These are phyloP conservation scores for Cinnamomum chago DNA, from an alignment of 164 flowering plant species.

Conservation along the genomic window DNA sequence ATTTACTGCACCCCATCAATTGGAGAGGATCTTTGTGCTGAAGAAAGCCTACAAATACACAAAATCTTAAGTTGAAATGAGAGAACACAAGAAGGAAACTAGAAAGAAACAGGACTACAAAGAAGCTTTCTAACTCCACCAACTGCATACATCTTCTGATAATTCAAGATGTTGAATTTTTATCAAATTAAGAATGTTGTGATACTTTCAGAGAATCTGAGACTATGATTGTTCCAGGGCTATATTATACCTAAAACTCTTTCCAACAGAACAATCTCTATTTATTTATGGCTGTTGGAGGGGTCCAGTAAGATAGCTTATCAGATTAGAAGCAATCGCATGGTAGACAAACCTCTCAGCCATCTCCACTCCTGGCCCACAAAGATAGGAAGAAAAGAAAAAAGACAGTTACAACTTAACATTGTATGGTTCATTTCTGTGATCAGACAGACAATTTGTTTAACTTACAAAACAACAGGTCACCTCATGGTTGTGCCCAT, in stretches of 20 bases:
- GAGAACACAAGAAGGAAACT: not conserved
- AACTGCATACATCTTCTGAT: slow-evolving; percentile 90
- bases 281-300: not conserved
- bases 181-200: too few species aligned
- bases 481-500: too few species aligned
- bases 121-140: slow-evolving; percentile 39
- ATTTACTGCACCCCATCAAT: slow-evolving; percentile 18
- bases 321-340: not conserved
- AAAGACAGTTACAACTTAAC: too few species aligned
- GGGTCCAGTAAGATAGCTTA: slow-evolving; percentile 6
- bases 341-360: slow-evolving; percentile 3
- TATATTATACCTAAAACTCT: too few species aligned
- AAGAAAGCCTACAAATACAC: slow-evolving; percentile 44
- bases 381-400: rapidly evolving
- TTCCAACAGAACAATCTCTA: too few species aligned
- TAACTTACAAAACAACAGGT: too few species aligned
- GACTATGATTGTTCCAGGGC: too few species aligned
- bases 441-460: too few species aligned
- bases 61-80: not conserved
- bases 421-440: too few species aligned
- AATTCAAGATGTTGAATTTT: slow-evolving; percentile 87
- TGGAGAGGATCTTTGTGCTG: slow-evolving; percentile 45
- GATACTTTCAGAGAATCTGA: too few species aligned
- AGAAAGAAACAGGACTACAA: not conserved
- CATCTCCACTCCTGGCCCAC: slow-evolving; percentile 11